phyloP scores from a whole-genome alignment of 176 grass and related monocot genomes.

The Juncus effusus region DNA sequence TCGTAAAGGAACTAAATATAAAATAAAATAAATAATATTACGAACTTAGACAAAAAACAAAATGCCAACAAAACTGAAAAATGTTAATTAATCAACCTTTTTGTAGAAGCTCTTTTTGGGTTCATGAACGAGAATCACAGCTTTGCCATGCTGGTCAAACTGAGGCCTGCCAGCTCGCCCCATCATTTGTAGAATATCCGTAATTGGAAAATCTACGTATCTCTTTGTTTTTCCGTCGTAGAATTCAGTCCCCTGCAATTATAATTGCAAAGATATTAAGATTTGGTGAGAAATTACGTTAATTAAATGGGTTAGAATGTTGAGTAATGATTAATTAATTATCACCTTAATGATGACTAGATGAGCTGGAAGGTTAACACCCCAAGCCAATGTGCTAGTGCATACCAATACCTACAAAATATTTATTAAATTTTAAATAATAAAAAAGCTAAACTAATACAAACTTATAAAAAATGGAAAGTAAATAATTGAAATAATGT shows the following conservation, averaged over 20 bases:
- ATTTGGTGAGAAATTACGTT: not conserved
- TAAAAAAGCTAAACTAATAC: conserved; percentile 5
- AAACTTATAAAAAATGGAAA: not conserved
- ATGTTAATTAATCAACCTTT: conserved; percentile 53
- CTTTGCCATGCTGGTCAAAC: conserved; percentile 98
- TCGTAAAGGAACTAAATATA: conserved; percentile 82
- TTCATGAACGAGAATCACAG: conserved; percentile 99
- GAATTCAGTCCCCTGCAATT: conserved; percentile 82
- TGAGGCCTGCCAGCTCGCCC: conserved; percentile 92
- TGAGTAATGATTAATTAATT: conserved; percentile 9
- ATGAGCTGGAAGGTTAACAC: conserved; percentile 97
- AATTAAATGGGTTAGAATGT: not conserved
- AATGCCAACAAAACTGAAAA: not conserved
- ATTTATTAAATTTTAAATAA: conserved; percentile 27
- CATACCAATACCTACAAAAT: conserved; percentile 73
- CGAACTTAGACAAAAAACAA: conserved; percentile 11
- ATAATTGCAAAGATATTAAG: conserved; percentile 5
- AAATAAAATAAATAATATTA: conserved; percentile 31
- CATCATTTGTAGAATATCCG: conserved; percentile 99
- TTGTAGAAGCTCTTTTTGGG: conserved; percentile 99
- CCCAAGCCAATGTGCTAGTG: conserved; percentile 97
- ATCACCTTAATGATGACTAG: conserved; percentile 95
- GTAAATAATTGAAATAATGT: not conserved
- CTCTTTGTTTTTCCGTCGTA: conserved; percentile 97
- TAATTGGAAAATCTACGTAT: conserved; percentile 95